phyloP scores from a whole-genome alignment of 345 rosid species.

The Salix brachista region DNA sequence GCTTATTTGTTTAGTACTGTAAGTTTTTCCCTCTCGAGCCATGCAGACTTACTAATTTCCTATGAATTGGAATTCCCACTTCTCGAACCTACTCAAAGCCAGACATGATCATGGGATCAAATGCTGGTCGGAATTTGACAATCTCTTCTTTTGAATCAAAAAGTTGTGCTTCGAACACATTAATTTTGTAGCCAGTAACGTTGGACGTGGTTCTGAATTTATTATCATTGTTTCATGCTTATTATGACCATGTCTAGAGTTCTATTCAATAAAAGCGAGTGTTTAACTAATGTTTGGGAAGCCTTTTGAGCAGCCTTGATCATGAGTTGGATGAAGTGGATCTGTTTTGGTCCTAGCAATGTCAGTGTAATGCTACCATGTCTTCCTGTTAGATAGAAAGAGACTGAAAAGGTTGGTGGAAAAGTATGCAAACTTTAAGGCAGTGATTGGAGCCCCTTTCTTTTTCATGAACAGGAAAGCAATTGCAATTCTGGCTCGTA shows the following conservation, averaged over 20 bases:
- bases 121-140: constrained; percentile 19
- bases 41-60: constrained; percentile 23
- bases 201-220: constrained; percentile 6
- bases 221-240: neutral
- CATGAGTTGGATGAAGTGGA: constrained; percentile 14
- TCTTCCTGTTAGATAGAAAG: constrained; percentile 9
- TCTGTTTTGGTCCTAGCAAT: constrained; percentile 17
- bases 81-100: constrained; percentile 19
- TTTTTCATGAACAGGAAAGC: constrained; percentile 2
- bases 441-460: constrained; percentile 5
- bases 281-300: neutral
- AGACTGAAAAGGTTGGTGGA: constrained; percentile 11
- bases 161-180: neutral
- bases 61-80: constrained; percentile 15
- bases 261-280: neutral
- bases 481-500: neutral
- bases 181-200: neutral
- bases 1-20: neutral
- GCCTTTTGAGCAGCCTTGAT: constrained; percentile 15
- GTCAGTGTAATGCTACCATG: constrained; percentile 20
- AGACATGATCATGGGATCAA: constrained; percentile 48
- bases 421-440: constrained; percentile 19
- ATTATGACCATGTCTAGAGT: neutral
- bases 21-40: constrained; percentile 10
- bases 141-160: neutral